Conservation (phyloP, 768 basidiomycete species). For the Leccinum subtestaceum region DNA sequence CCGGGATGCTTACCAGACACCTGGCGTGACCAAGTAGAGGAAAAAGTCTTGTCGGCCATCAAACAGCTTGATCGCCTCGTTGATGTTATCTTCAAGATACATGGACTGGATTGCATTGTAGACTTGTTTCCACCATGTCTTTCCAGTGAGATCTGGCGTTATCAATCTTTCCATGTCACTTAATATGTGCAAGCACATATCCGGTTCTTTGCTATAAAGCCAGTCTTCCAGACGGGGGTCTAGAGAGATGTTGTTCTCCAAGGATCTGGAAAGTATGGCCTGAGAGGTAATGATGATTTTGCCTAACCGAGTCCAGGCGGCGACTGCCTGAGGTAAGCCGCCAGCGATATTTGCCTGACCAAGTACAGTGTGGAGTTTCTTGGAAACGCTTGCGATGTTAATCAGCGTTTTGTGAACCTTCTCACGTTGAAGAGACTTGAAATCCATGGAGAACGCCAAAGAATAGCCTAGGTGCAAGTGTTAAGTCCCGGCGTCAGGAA, state of each 20-base stretch:
- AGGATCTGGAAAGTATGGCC: background rate
- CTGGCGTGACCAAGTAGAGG: background rate
- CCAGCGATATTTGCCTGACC: background rate
- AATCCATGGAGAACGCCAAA: background rate
- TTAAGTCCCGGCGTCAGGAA: too few species aligned
- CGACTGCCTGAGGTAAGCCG: background rate
- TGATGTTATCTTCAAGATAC: background rate
- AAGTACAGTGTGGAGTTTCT: background rate
- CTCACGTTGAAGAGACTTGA: background rate
- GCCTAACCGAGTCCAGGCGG: background rate
- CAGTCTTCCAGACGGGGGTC: slow-evolving; percentile 1
- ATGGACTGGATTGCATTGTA: background rate
- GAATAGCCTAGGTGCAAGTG: too few species aligned
- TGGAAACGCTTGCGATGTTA: background rate
- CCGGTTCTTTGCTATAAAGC: slow-evolving; percentile 4
- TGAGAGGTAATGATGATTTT: background rate
- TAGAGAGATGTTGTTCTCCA: background rate
- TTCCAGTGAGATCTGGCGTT: background rate
- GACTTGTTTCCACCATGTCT: background rate
- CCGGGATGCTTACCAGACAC: background rate
- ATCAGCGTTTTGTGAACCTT: background rate
- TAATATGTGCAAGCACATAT: slow-evolving; percentile 5
- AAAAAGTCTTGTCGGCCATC: background rate
- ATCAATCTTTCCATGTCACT: background rate
- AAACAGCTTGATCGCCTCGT: slow-evolving; percentile 5